Evolutionary conservation across 495 filamentous ascomycete species (phyloP).

Genomic region (Parathielavia hyrcaniae): DNA sequence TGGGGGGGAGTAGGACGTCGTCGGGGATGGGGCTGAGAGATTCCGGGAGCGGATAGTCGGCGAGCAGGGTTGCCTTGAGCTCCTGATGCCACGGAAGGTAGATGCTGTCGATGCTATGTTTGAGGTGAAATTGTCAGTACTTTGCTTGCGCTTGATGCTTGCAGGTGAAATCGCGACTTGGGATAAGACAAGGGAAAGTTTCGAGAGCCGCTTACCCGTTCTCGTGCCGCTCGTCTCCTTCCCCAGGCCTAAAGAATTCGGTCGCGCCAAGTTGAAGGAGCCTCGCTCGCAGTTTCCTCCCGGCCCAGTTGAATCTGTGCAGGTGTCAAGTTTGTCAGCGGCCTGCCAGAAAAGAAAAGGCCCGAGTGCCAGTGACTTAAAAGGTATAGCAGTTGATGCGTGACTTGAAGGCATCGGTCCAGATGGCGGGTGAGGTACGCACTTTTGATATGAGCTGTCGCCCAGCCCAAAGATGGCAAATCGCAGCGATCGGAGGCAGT

Average conservation of each 20-base stretch:
- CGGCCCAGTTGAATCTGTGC: conserved; percentile 83
- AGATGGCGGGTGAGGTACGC: conserved; percentile 13
- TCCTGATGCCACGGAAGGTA: conserved; percentile 72
- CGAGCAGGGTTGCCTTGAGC: conserved; percentile 58
- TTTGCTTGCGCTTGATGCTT: neutral
- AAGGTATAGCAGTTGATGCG: neutral
- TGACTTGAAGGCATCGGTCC: too few relatives aligned
- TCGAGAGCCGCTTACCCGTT: conserved; percentile 60
- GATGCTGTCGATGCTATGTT: conserved; percentile 58
- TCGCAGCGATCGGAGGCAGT: conserved; percentile 57
- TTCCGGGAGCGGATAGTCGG: conserved; percentile 60
- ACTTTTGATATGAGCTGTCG: conserved; percentile 91
- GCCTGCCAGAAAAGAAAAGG: neutral
- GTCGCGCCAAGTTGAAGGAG: conserved; percentile 78
- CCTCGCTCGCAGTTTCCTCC: conserved; percentile 77
- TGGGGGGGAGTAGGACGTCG: conserved; percentile 69
- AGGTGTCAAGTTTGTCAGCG: conserved; percentile 1
- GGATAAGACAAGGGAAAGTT: neutral
- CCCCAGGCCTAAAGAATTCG: conserved; percentile 68
- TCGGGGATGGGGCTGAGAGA: conserved; percentile 64
- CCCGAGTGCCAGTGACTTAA: neutral
- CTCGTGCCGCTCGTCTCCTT: conserved; percentile 86
- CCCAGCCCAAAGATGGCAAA: conserved; percentile 89
- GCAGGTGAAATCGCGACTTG: neutral
- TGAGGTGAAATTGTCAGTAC: neutral